Evolutionary conservation across 441 rosid genomes (phyloP).

Genomic region (Adansonia madagascariensis): DNA sequence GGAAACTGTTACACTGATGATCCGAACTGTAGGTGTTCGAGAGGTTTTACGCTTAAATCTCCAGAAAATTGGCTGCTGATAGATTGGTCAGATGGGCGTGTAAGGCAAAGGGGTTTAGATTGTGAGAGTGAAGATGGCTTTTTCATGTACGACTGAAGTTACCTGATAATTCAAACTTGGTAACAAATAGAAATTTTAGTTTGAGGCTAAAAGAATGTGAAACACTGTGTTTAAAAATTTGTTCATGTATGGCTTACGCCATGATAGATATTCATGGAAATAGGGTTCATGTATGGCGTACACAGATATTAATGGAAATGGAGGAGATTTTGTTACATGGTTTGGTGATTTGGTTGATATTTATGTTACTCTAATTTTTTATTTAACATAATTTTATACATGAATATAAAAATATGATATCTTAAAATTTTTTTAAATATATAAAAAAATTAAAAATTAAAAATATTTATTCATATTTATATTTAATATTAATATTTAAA

Average conservation of each 20-base stretch:
- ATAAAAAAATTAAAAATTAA: too few species aligned
- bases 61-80: conserved; percentile 1
- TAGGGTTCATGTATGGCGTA: background rate
- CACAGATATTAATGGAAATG: conserved; percentile 21
- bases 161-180: conserved; percentile 25
- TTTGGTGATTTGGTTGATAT: conserved; percentile 28
- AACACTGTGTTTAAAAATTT: conserved; percentile 14
- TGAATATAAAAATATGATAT: too few species aligned
- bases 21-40: background rate
- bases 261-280: too few species aligned
- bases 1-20: background rate
- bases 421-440: too few species aligned
- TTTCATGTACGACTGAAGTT: conserved; percentile 24
- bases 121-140: conserved; percentile 34
- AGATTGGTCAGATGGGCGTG: conserved; percentile 31
- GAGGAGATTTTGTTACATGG: conserved; percentile 33
- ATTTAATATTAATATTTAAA: too few species aligned
- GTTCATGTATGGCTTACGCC: conserved; percentile 26
- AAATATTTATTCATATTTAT: too few species aligned
- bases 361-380: too few species aligned
- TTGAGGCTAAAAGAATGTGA: conserved; percentile 30
- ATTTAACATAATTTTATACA: too few species aligned
- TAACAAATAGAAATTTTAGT: conserved; percentile 19
- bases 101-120: conserved; percentile 10
- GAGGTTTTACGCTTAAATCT: background rate